Conservation (phyloP, 176 grass and related monocot genomes). For the Aechmea fasciata region DNA sequence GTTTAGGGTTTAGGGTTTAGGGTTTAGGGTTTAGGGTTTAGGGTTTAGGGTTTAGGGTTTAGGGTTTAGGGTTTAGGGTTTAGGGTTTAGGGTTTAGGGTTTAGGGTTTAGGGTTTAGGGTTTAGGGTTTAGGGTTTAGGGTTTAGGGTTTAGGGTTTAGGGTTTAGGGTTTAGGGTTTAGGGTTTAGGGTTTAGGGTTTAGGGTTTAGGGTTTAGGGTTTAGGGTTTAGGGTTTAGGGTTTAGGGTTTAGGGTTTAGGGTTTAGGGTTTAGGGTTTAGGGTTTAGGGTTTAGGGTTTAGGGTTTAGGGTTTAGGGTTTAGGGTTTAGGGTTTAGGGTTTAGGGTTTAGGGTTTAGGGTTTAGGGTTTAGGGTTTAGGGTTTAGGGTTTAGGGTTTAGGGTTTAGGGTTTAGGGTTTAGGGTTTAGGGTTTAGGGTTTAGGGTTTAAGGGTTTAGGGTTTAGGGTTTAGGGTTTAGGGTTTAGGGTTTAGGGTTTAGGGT, state of each 20-base stretch:
- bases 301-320: constrained; percentile 17
- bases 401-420: constrained; percentile 12
- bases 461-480: constrained; percentile 19
- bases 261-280: constrained; percentile 19
- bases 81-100: constrained; percentile 15
- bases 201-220: constrained; percentile 10
- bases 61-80: background rate
- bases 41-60: constrained; percentile 22
- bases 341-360: constrained; percentile 12
- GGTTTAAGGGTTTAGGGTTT: constrained; percentile 10
- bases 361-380: constrained; percentile 1
- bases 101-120: constrained; percentile 15
- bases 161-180: constrained; percentile 27
- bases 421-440: constrained; percentile 22
- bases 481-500: constrained; percentile 10
- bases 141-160: constrained; percentile 26
- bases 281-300: constrained; percentile 21
- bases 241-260: constrained; percentile 11
- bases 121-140: constrained; percentile 18
- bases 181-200: constrained; percentile 16
- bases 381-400: constrained; percentile 26
- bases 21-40: constrained; percentile 11
- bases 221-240: constrained; percentile 8
- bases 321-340: constrained; percentile 24
- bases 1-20: constrained; percentile 19